Conservation (phyloP, 768 basidiomycete genomes). For the Asterophora parasitica region DNA sequence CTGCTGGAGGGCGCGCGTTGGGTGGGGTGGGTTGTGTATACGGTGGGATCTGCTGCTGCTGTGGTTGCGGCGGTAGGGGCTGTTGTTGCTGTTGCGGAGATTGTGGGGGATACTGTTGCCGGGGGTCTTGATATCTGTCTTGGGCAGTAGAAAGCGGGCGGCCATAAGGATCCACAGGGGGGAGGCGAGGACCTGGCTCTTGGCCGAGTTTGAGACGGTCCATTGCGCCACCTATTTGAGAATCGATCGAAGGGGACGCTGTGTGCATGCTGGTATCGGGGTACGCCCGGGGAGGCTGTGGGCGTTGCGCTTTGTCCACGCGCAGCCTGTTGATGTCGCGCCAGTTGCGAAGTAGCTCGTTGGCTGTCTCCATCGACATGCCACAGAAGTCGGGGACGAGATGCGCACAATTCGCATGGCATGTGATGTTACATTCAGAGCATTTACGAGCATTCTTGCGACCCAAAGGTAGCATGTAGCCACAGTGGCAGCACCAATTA, state of each 20-base stretch:
- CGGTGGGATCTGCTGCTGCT: constrained; percentile 22
- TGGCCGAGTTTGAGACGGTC: constrained; percentile 43
- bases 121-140: constrained; percentile 37
- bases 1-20: constrained; percentile 35
- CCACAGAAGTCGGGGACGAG: constrained; percentile 99
- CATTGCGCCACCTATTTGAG: constrained; percentile 27
- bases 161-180: constrained; percentile 31
- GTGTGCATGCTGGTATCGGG: constrained; percentile 26
- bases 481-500: constrained; percentile 99
- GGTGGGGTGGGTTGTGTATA: constrained; percentile 28
- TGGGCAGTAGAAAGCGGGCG: constrained; percentile 33
- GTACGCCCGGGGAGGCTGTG: constrained; percentile 18
- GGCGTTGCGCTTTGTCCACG: constrained; percentile 42
- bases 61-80: constrained; percentile 16
- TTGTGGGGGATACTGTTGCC: constrained; percentile 31
- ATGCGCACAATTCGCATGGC: constrained; percentile 96
- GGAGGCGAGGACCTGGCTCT: constrained; percentile 29
- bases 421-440: constrained; percentile 93
- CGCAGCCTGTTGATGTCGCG: constrained; percentile 82
- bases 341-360: constrained; percentile 85
- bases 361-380: constrained; percentile 99
- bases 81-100: constrained; percentile 24
- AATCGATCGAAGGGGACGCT: constrained; percentile 30
- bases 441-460: constrained; percentile 96
- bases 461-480: constrained; percentile 94